Conservation (phyloP, 148 eudicot species). For the Bassia scoparia region DNA sequence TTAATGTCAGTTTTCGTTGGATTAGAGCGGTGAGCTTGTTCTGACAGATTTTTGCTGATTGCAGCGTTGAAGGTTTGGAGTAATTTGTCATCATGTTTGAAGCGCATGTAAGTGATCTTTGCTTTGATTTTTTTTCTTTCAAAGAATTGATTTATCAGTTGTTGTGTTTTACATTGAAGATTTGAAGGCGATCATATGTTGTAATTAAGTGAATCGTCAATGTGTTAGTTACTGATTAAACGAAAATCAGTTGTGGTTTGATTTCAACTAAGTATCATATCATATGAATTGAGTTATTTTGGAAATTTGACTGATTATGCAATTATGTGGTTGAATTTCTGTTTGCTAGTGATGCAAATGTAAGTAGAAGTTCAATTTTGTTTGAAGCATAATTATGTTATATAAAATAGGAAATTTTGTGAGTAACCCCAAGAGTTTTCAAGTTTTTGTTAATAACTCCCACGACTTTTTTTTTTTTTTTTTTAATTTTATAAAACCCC, state of each 20-base stretch:
- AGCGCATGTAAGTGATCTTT: constrained; percentile 33
- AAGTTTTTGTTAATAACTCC: too few relatives aligned
- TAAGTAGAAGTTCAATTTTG: neutral
- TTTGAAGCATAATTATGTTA: neutral
- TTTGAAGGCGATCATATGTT: neutral
- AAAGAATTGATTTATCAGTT: neutral
- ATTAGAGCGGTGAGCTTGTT: constrained; percentile 6
- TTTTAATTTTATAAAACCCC: too few relatives aligned
- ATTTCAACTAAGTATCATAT: neutral
- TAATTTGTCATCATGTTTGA: constrained; percentile 32
- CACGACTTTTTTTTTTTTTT: too few relatives aligned
- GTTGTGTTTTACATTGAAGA: neutral
- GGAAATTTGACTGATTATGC: neutral
- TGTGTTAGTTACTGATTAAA: neutral
- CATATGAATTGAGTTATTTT: neutral
- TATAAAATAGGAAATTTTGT: too few relatives aligned
- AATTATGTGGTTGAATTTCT: neutral
- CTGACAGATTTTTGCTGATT: neutral
- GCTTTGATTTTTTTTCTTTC: neutral
- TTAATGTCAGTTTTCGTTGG: constrained; percentile 11
- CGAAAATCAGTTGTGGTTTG: neutral
- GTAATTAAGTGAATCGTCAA: neutral
- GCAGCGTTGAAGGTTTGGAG: neutral
- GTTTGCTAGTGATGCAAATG: neutral
- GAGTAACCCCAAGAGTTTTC: too few relatives aligned